These are phyloP conservation scores for Botrytis cinerea DNA, from an alignment of 2,329 filamentous ascomycete genomes.

Conservation along the genomic window DNA sequence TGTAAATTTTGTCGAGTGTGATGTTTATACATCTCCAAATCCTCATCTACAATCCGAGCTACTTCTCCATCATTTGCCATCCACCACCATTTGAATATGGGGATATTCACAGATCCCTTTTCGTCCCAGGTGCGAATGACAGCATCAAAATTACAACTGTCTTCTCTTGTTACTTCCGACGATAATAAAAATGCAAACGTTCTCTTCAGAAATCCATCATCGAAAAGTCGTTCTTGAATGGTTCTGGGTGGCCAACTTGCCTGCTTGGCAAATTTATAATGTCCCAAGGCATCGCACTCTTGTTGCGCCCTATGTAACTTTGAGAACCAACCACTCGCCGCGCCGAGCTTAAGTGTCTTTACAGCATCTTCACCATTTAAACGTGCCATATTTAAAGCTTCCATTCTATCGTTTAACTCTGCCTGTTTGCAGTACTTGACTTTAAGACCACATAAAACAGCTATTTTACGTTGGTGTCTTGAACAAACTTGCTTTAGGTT, in stretches of 20 bases:
- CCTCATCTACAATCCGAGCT: constrained; percentile 3
- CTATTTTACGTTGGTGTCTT: neutral
- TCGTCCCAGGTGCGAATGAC: neutral
- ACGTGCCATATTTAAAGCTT: neutral
- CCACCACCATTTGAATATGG: constrained; percentile 5
- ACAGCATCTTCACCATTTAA: neutral
- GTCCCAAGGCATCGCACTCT: neutral
- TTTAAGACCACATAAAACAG: neutral
- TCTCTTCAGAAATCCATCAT: neutral
- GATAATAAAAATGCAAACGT: neutral
- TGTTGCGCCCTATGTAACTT: neutral
- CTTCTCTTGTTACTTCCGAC: neutral
- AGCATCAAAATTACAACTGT: neutral
- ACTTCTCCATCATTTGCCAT: neutral
- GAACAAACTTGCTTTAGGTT: neutral
- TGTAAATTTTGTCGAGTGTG: neutral
- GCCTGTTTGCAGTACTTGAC: neutral
- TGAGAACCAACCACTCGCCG: neutral
- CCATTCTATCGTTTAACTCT: neutral
- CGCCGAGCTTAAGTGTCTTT: neutral
- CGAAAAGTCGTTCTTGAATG: neutral
- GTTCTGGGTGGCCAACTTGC: neutral
- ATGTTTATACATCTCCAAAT: constrained; percentile 8
- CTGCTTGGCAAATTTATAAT: constrained; percentile 7
- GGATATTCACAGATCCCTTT: neutral